Conservation (phyloP, 108 stramenopile genomes). For the Parmales sp. region DNA sequence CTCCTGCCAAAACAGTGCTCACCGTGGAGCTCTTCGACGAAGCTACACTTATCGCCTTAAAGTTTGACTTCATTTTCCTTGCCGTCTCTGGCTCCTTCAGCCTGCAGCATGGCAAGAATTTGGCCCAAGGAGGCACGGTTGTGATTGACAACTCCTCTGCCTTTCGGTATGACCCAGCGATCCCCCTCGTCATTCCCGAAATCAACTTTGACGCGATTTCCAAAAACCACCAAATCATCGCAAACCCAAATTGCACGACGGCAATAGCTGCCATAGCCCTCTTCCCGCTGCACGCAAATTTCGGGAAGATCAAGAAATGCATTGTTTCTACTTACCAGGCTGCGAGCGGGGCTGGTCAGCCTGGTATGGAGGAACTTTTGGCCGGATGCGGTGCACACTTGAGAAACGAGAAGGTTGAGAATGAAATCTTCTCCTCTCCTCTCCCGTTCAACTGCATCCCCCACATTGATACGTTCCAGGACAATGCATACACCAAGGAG, state of each 20-base stretch:
- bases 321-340: conserved; percentile 35
- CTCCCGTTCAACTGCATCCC: conserved; percentile 29
- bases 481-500: conserved; percentile 33
- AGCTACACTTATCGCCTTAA: too few species aligned
- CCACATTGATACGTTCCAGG: conserved; percentile 21
- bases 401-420: conserved; percentile 8
- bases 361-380: conserved; percentile 29
- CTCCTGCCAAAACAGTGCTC: conserved; percentile 15
- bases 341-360: conserved; percentile 23
- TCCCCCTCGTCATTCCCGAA: conserved; percentile 35
- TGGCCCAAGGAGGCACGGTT: conserved; percentile 1
- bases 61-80: conserved; percentile 33
- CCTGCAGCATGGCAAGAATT: background rate
- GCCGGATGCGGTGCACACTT: conserved; percentile 13
- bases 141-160: conserved; percentile 35
- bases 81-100: conserved; percentile 27
- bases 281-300: conserved; percentile 21
- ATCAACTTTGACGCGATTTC: conserved; percentile 25
- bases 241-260: conserved; percentile 40
- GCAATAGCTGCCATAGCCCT: conserved; percentile 26
- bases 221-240: conserved; percentile 18
- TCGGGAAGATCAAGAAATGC: conserved; percentile 5
- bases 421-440: conserved; percentile 25
- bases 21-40: conserved; percentile 15
- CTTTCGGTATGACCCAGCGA: conserved; percentile 20